Evolutionary conservation across 2,329 filamentous ascomycete genomes (phyloP).

Genomic region (Phoma sp.): DNA sequence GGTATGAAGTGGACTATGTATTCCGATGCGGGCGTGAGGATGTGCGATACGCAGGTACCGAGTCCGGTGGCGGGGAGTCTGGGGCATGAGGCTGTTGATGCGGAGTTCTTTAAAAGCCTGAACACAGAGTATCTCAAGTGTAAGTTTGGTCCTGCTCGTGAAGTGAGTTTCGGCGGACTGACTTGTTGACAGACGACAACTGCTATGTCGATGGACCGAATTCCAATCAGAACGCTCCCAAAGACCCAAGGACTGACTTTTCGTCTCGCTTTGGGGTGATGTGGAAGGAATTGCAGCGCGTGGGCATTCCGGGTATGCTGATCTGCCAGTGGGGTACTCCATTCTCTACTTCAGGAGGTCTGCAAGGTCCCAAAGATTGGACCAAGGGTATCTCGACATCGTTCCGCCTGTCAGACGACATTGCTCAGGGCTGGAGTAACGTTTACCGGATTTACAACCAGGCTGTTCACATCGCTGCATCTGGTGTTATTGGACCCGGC

Average conservation of each 20-base stretch:
- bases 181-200: slow-evolving; percentile 22
- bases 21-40: slow-evolving; percentile 27
- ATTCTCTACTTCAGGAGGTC: slow-evolving; percentile 17
- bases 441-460: slow-evolving; percentile 32
- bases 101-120: slow-evolving; percentile 28
- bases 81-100: slow-evolving; percentile 26
- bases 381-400: slow-evolving; percentile 28
- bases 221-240: slow-evolving; percentile 24
- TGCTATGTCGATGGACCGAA: slow-evolving; percentile 26
- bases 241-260: slow-evolving; percentile 25
- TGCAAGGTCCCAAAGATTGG: slow-evolving; percentile 26
- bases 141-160: neutral
- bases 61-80: slow-evolving; percentile 25
- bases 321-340: slow-evolving; percentile 29
- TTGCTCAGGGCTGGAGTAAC: slow-evolving; percentile 21
- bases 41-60: slow-evolving; percentile 26
- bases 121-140: slow-evolving; percentile 30
- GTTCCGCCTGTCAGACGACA: slow-evolving; percentile 28
- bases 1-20: slow-evolving; percentile 35
- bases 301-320: slow-evolving; percentile 24
- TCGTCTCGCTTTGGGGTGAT: slow-evolving; percentile 22
- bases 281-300: slow-evolving; percentile 29
- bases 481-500: slow-evolving; percentile 22
- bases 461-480: slow-evolving; percentile 26
- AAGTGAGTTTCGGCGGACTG: neutral